Evolutionary conservation across 225 moss, liverwort and hornwort species (phyloP), one percentile per base, ranked within the genome.

Genomic region (Antitrichia curtipendula): DNA sequence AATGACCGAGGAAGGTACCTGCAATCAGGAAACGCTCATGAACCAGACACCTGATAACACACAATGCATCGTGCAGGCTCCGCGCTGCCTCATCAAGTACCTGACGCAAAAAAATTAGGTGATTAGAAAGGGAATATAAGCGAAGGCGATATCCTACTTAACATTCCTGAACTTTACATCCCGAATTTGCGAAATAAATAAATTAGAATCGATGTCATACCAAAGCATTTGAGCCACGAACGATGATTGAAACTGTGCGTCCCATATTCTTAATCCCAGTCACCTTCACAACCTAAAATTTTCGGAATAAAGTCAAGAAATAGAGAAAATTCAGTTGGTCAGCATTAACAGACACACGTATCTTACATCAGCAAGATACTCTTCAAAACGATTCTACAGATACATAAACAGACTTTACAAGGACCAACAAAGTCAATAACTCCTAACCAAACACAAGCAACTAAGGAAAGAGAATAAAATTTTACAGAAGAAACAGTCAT

Each of bases 191-290:
- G 4, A 63, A 52, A 47, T 34, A 36, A 81, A 96, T 91, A 94
- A 95, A 82, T 11, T 74, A 29, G 43, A 75, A 87, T 58, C 9
- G 3, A 68, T 52, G 21, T 82, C 89, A 85, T 89, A 98, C 98
- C 95, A 98, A 90, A 78, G 95, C 97, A 88, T 98, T 98, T 57
- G 98, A 98, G 57, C 97, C 98, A 76, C 93, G 90, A 89, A 98
- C 95, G 87, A 98, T 75, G 52, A 97, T 89, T 82, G 96, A 95
- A 40, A 95, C 94, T 53, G 98, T 98, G 62, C 93, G 91, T 49
- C 98, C 98, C 95, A 98, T 97, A 49, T 97, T 94, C 93, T 95
- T 95, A 69, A 98, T 98, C 50, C 97, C 97, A 60, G 95, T 96
- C 77, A 95, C 97, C 84, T 97, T 97, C 76, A 97, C 97, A 88